phyloP scores from a whole-genome alignment of 2,329 filamentous ascomycete genomes.

The Colletotrichum karsti region DNA sequence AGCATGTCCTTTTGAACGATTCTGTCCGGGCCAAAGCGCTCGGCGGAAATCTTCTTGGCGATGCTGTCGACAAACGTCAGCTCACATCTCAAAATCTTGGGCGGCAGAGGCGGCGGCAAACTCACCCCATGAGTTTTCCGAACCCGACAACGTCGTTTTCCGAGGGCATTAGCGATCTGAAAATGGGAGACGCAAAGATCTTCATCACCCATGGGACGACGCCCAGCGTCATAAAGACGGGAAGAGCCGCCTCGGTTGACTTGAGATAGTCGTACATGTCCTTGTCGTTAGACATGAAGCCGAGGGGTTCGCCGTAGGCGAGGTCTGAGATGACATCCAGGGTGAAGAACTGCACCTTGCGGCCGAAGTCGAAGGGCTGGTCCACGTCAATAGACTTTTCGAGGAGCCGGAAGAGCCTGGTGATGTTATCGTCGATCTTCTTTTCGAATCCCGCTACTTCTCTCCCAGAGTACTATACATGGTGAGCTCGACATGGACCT shows the following conservation, averaged over 20 bases:
- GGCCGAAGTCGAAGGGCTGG: slow-evolving; percentile 55
- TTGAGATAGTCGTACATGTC: slow-evolving; percentile 57
- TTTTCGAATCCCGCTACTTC: slow-evolving; percentile 58
- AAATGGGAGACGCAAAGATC: slow-evolving; percentile 46
- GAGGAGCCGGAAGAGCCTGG: slow-evolving; percentile 53
- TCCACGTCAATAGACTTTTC: slow-evolving; percentile 43
- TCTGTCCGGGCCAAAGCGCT: slow-evolving; percentile 52
- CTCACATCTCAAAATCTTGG: slow-evolving; percentile 35
- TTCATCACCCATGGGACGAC: slow-evolving; percentile 50
- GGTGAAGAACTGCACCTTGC: slow-evolving; percentile 58
- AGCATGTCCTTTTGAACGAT: slow-evolving; percentile 61
- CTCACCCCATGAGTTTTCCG: slow-evolving; percentile 54
- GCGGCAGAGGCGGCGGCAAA: slow-evolving; percentile 28
- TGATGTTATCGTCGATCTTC: slow-evolving; percentile 55
- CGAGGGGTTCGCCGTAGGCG: slow-evolving; percentile 57
- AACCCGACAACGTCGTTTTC: slow-evolving; percentile 46
- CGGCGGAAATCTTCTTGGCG: slow-evolving; percentile 52
- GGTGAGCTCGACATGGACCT: background rate
- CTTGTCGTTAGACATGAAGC: slow-evolving; percentile 52
- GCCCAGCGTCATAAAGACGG: slow-evolving; percentile 51
- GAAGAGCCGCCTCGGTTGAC: slow-evolving; percentile 50
- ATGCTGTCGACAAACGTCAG: slow-evolving; percentile 40
- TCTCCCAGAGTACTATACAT: slow-evolving; percentile 52
- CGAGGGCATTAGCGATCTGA: slow-evolving; percentile 49
- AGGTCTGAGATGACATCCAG: slow-evolving; percentile 62